Percentiles rank a stretch among this genome's conserved stretches.
These are phyloP conservation scores for Magnusiomyces ingens DNA, from an alignment of 1,139 yeast species.

Conservation along the genomic window DNA sequence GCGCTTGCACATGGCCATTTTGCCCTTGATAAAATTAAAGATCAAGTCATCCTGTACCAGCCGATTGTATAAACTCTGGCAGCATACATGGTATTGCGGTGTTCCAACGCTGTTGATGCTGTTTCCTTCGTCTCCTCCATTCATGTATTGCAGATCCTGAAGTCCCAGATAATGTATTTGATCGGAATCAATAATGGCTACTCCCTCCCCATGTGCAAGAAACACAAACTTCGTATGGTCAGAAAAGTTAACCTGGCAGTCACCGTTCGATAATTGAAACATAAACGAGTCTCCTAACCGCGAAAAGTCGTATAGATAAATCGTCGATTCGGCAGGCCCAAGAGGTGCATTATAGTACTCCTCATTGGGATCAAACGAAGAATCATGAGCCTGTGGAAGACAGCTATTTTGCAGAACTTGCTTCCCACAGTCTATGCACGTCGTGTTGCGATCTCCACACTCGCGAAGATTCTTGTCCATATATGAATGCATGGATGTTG, in stretches of 20 bases:
- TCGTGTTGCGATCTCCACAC: slow-evolving; percentile 13
- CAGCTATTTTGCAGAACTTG: background rate
- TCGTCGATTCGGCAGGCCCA: slow-evolving; percentile 13
- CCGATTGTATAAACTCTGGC: background rate
- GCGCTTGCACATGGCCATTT: background rate
- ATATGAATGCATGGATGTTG: slow-evolving; percentile 29
- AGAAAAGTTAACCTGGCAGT: slow-evolving; percentile 87
- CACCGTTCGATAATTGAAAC: slow-evolving; percentile 92
- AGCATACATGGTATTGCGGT: slow-evolving; percentile 1
- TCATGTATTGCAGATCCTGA: background rate
- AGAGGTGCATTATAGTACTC: too few relatives aligned
- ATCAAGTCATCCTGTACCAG: background rate
- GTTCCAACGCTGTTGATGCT: too few relatives aligned
- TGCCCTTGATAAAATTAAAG: background rate
- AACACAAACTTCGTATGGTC: slow-evolving; percentile 88
- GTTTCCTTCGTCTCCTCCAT: too few relatives aligned
- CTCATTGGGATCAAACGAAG: slow-evolving; percentile 1
- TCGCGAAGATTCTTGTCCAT: slow-evolving; percentile 31
- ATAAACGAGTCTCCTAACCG: slow-evolving; percentile 38
- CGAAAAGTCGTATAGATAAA: slow-evolving; percentile 14
- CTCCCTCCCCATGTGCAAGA: slow-evolving; percentile 64
- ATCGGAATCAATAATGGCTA: slow-evolving; percentile 62
- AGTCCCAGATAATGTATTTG: background rate
- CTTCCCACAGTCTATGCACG: slow-evolving; percentile 1
- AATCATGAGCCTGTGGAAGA: background rate